Percentiles rank a stretch among this genome's conserved stretches.
Evolutionary conservation across 257 asterid genomes (phyloP).

Genomic region (Solanum piurae): DNA sequence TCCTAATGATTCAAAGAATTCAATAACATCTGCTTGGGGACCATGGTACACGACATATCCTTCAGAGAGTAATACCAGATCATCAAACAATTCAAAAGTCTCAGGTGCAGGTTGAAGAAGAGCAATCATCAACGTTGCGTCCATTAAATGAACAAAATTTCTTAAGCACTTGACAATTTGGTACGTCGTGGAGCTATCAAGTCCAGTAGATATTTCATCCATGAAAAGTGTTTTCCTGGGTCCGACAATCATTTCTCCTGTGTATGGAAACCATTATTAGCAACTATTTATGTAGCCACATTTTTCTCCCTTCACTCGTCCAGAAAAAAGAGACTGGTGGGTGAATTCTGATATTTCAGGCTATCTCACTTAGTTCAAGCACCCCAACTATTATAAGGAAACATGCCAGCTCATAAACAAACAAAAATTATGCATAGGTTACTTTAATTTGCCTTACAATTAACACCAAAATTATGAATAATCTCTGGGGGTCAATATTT

Average conservation of each 20-base stretch:
- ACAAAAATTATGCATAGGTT: neutral
- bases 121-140: constrained; percentile 78
- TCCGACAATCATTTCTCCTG: constrained; percentile 93
- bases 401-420: neutral
- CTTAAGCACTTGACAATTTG: constrained; percentile 75
- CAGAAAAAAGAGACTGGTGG: neutral
- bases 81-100: constrained; percentile 84
- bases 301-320: neutral
- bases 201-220: constrained; percentile 97
- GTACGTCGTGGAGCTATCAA: constrained; percentile 89
- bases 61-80: constrained; percentile 64
- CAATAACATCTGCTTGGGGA: constrained; percentile 54
- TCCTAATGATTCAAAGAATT: constrained; percentile 76
- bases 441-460: neutral
- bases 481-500: neutral
- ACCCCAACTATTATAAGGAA: neutral
- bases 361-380: neutral
- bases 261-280: neutral
- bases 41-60: constrained; percentile 79
- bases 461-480: neutral
- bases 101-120: constrained; percentile 96
- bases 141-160: constrained; percentile 83
- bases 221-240: constrained; percentile 83
- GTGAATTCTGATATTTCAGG: neutral
- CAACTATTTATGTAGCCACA: neutral